Conservation (phyloP, 2,329 filamentous ascomycete species). For the Stachybotrys echinatus region DNA sequence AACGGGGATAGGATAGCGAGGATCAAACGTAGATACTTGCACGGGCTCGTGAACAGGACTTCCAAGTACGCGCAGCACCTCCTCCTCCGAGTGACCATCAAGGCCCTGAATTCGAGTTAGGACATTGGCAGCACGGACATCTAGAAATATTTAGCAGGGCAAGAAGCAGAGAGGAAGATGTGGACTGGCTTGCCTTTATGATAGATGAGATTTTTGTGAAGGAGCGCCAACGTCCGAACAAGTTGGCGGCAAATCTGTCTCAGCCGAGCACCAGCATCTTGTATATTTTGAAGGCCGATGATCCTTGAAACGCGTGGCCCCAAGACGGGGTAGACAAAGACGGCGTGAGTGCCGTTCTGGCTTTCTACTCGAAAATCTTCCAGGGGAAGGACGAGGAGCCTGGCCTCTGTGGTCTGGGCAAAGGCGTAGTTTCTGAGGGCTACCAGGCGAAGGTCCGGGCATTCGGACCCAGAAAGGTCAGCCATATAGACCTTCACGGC, state of each 20-base stretch:
- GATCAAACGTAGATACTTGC: too few relatives aligned
- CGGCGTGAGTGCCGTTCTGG: constrained; percentile 14
- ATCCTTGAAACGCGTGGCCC: constrained; percentile 13
- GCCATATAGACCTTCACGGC: constrained; percentile 25
- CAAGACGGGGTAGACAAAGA: constrained; percentile 15
- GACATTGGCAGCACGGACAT: constrained; percentile 15
- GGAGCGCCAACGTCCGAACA: constrained; percentile 9
- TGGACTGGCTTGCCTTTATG: constrained; percentile 16
- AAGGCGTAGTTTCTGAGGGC: constrained; percentile 5
- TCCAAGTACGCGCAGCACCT: constrained; percentile 9
- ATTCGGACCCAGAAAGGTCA: constrained; percentile 12
- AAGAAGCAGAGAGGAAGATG: background rate
- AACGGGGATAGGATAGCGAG: too few relatives aligned
- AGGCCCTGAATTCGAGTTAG: constrained; percentile 10
- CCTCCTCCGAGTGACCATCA: constrained; percentile 11
- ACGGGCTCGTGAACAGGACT: too few relatives aligned
- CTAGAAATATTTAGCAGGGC: constrained; percentile 5
- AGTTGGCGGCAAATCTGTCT: constrained; percentile 9
- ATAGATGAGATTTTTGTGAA: constrained; percentile 16
- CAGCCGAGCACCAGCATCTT: constrained; percentile 3
- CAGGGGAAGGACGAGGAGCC: constrained; percentile 9
- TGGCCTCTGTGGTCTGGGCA: background rate
- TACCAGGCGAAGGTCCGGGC: constrained; percentile 12
- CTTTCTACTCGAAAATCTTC: constrained; percentile 14
- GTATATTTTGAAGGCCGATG: constrained; percentile 3